Evolutionary conservation across 768 basidiomycete genomes (phyloP), one percentile per base, ranked within the genome.

Genomic region (Russula griseocarnosa): DNA sequence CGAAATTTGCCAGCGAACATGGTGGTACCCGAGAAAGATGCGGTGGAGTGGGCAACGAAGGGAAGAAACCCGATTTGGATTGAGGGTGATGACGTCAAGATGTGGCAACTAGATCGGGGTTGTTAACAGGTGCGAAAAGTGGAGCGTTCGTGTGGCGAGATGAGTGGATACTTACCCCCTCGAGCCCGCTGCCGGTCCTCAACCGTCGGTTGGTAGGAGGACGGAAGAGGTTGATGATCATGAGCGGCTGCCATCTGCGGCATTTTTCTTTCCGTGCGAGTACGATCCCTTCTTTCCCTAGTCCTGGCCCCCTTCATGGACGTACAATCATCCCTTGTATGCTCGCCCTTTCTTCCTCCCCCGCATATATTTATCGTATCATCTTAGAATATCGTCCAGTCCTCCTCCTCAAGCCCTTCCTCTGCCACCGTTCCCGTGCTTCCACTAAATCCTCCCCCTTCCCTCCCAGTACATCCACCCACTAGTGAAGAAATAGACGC

Each of bases 401-500:
- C 59, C 0, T 18, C n/a, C 10, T 55, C 57, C 49, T 56, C 68
- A 60, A 62, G 44, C 62, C 61, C 66, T 22, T 24, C 62, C 16
- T 46, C 66, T 53, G 8, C 63, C 22, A 3, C 62, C 26, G 13
- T 50, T 34, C n/a, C 52, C 3, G 9, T 28, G 2, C n/a, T 14
- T 13, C 40, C 66, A n/a, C 40, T 60, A 38, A 60, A 54, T 40
- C 32, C 55, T 64, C 60, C 34, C 46, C 60, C 52, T 47, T 13
- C 36, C 36, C 32, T 51, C 51, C 42, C 52, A 22, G 11, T 24
- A 32, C 73, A 69, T 9, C 74, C 68, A 49, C 44, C 86, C 84
- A 82, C 88, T 3, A 87, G 86, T 76, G 90, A 90, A 75, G 91
- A 92, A 70, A 94, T 96, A 72, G 94, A 97, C 73, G 91, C 92